Evolutionary conservation across 2,329 filamentous ascomycete genomes (phyloP).

Genomic region (Trichoderma gracile): DNA sequence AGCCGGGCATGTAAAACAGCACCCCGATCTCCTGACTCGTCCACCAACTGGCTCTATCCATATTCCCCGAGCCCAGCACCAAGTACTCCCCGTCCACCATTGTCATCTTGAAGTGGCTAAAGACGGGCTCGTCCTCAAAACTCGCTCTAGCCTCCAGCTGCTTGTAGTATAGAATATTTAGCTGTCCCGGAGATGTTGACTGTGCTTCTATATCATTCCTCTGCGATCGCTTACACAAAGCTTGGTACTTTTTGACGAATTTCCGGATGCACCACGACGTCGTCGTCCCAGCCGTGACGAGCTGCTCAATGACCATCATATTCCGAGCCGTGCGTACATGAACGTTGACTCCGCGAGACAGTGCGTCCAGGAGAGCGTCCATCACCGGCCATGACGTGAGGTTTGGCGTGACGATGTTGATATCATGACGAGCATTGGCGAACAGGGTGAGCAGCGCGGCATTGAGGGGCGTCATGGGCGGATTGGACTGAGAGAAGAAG

Average conservation of each 20-base stretch:
- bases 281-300: constrained; percentile 75
- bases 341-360: constrained; percentile 67
- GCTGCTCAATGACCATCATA: constrained; percentile 78
- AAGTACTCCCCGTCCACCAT: constrained; percentile 68
- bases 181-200: constrained; percentile 45
- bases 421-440: constrained; percentile 54
- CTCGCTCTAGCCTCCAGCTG: constrained; percentile 37
- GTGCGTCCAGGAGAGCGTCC: constrained; percentile 58
- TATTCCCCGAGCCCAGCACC: constrained; percentile 77
- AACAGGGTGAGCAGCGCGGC: constrained; percentile 63
- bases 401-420: constrained; percentile 77
- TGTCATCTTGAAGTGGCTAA: constrained; percentile 76
- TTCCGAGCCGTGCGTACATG: constrained; percentile 64
- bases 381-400: constrained; percentile 68
- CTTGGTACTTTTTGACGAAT: constrained; percentile 58
- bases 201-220: constrained; percentile 47
- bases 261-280: constrained; percentile 64
- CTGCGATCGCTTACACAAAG: constrained; percentile 30
- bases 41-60: constrained; percentile 83
- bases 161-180: constrained; percentile 62
- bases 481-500: constrained; percentile 50
- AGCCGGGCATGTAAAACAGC: constrained; percentile 50
- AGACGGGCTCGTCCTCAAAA: constrained; percentile 60
- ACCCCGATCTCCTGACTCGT: constrained; percentile 83
- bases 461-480: constrained; percentile 69